These are phyloP conservation scores for Rhodotorula babjevae DNA, from an alignment of 768 basidiomycete genomes.

Conservation along the genomic window DNA sequence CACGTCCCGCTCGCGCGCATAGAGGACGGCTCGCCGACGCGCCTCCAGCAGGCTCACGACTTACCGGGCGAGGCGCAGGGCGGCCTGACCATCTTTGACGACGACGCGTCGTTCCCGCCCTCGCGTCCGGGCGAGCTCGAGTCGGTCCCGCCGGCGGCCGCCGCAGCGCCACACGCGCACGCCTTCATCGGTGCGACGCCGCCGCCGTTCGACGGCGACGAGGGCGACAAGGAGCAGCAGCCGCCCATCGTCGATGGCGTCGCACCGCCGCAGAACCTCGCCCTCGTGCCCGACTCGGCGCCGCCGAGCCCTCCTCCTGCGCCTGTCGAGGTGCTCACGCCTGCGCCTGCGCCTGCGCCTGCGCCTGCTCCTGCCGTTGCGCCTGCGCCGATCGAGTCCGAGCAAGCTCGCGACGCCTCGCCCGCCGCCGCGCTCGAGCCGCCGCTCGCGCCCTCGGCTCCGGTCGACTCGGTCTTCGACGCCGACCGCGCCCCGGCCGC, in stretches of 20 bases:
- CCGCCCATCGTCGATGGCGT: neutral
- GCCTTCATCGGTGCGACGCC: neutral
- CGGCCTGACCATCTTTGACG: slow-evolving; percentile 11
- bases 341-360: neutral
- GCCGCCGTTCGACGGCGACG: neutral
- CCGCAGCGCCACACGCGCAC: neutral
- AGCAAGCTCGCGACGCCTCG: no score
- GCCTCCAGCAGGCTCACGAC: neutral
- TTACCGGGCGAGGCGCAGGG: neutral
- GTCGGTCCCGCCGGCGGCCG: neutral
- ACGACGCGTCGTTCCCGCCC: neutral
- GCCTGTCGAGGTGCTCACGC: no score
- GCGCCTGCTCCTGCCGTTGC: no score
- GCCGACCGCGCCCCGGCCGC: no score
- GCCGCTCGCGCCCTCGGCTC: neutral
- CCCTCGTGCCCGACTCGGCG: neutral
- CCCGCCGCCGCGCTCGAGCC: no score
- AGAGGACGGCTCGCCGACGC: neutral
- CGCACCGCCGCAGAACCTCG: slow-evolving; percentile 9
- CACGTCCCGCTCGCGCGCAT: neutral
- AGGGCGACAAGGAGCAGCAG: no score
- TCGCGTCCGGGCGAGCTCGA: neutral
- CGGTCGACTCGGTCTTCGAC: neutral
- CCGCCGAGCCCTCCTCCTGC: neutral
- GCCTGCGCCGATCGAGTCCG: no score